Conservation (phyloP, 345 rosid genomes). For the Sapria himalayana region DNA sequence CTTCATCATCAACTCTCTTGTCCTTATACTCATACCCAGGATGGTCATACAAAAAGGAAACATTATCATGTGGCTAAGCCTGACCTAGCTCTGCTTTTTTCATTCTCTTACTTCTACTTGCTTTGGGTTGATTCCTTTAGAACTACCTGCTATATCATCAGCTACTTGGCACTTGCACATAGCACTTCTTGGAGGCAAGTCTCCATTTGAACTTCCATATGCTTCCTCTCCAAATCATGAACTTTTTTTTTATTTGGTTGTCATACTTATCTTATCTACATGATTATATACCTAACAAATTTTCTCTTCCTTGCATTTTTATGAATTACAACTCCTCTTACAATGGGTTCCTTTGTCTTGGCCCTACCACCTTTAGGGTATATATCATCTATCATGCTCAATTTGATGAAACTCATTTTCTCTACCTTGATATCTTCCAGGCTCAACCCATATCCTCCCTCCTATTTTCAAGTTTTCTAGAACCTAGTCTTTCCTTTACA, state of each 20-base stretch:
- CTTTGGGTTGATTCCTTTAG: not conserved
- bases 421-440: not conserved
- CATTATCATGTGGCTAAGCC: not conserved
- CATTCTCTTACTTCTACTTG: not conserved
- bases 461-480: not conserved
- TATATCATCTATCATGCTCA: constrained; percentile 1
- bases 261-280: not conserved
- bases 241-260: not conserved
- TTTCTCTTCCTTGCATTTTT: not conserved
- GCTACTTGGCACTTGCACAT: not conserved
- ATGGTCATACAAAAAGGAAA: not conserved
- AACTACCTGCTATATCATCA: not conserved
- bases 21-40: not conserved
- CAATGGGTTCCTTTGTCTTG: not conserved
- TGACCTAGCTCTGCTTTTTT: not conserved
- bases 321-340: not conserved
- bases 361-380: not conserved
- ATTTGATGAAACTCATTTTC: constrained; percentile 5
- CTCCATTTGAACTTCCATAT: no score
- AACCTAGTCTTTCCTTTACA: not conserved
- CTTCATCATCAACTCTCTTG: constrained; percentile 1
- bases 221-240: not conserved
- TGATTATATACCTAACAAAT: not conserved
- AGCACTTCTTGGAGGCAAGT: not conserved
- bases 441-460: not conserved